phyloP scores from a whole-genome alignment of 129 eudicot genomes.

The Mikania micrantha region DNA sequence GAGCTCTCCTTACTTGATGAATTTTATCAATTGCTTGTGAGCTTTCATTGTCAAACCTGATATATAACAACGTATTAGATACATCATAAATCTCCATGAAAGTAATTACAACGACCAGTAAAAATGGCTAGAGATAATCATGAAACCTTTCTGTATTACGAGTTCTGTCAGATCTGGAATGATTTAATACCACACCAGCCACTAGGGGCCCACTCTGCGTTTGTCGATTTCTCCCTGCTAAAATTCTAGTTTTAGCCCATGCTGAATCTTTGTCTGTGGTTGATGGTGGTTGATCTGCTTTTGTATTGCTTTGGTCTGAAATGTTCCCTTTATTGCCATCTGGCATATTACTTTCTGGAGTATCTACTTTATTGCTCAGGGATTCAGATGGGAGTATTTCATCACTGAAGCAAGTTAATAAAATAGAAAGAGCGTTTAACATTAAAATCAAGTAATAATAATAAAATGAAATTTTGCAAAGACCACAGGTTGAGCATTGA shows the following conservation, averaged over 20 bases:
- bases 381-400: slow-evolving; percentile 35
- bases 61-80: not conserved
- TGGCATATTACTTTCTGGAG: slow-evolving; percentile 31
- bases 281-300: slow-evolving; percentile 43
- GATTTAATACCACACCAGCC: slow-evolving; percentile 63
- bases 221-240: slow-evolving; percentile 50
- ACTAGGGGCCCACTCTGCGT: slow-evolving; percentile 88
- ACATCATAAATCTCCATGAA: not conserved
- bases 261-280: slow-evolving; percentile 48
- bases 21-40: slow-evolving; percentile 58
- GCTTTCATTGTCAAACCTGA: slow-evolving; percentile 59
- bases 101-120: not conserved
- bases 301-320: slow-evolving; percentile 31
- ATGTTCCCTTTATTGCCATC: slow-evolving; percentile 33
- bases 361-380: slow-evolving; percentile 31
- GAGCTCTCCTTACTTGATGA: slow-evolving; percentile 54
- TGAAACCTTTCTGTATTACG: slow-evolving; percentile 66
- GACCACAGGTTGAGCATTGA: slow-evolving; percentile 20
- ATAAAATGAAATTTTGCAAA: not conserved
- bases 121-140: not conserved
- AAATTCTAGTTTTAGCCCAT: slow-evolving; percentile 44
- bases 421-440: not conserved
- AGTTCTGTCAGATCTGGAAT: slow-evolving; percentile 53
- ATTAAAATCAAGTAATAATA: not conserved
- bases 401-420: slow-evolving; percentile 15